These are phyloP conservation scores for Ophiostoma ulmi DNA, from an alignment of 2,329 filamentous ascomycete species.

Conservation along the genomic window DNA sequence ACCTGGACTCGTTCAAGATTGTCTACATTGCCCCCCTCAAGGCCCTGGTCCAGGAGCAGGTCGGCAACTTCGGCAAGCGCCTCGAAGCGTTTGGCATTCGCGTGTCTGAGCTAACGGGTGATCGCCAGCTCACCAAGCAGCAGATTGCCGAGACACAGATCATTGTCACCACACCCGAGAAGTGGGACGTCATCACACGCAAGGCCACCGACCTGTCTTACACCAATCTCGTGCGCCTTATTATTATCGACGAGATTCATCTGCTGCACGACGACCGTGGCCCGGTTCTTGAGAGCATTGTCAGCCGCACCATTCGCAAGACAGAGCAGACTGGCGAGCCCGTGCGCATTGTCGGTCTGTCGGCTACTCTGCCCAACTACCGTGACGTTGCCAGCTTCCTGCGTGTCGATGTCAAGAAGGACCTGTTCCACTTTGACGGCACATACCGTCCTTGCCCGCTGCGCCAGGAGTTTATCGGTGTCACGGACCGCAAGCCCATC, in stretches of 20 bases:
- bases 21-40: constrained; percentile 96
- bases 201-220: constrained; percentile 97
- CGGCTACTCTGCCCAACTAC: constrained; percentile 94
- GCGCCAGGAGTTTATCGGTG: constrained; percentile 93
- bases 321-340: constrained; percentile 92
- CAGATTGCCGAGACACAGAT: constrained; percentile 97
- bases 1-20: constrained; percentile 96
- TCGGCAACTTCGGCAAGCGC: constrained; percentile 92
- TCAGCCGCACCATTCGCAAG: constrained; percentile 86
- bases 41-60: constrained; percentile 93
- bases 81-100: constrained; percentile 86
- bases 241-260: constrained; percentile 98
- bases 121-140: constrained; percentile 96
- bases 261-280: constrained; percentile 95
- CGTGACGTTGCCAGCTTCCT: constrained; percentile 93
- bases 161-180: constrained; percentile 97
- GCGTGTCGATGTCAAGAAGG: constrained; percentile 77
- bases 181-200: constrained; percentile 98
- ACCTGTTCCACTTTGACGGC: constrained; percentile 93
- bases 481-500: constrained; percentile 96
- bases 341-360: constrained; percentile 85
- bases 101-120: constrained; percentile 93
- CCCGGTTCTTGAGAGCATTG: constrained; percentile 93
- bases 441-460: constrained; percentile 90
- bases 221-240: constrained; percentile 89